phyloP scores from a whole-genome alignment of 192 early-diverging fungal genomes.

The Gryganskiella cystojenkinii region DNA sequence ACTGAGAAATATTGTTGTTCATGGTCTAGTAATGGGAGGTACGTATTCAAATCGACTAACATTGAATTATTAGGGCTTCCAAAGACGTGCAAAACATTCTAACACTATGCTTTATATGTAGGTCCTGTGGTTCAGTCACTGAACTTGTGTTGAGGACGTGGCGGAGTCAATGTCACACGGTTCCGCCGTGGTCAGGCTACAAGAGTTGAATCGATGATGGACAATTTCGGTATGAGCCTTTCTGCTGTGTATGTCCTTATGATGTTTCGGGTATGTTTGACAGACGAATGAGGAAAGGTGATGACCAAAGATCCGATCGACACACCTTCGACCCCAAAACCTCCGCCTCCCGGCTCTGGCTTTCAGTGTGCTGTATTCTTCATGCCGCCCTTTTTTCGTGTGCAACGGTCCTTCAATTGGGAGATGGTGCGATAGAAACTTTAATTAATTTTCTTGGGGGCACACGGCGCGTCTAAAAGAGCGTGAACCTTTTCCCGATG shows the following conservation, averaged over 20 bases:
- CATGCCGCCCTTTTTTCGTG: too few relatives aligned
- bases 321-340: too few relatives aligned
- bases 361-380: too few relatives aligned
- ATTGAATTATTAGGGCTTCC: neutral
- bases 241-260: slow-evolving; percentile 3
- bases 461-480: too few relatives aligned
- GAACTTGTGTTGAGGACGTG: slow-evolving; percentile 12
- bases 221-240: slow-evolving; percentile 11
- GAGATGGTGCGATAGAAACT: too few relatives aligned
- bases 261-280: slow-evolving; percentile 21
- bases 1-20: slow-evolving; percentile 7
- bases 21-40: slow-evolving; percentile 22
- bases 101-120: slow-evolving; percentile 11
- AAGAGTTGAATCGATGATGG: slow-evolving; percentile 8
- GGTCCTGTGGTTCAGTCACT: slow-evolving; percentile 17
- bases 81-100: slow-evolving; percentile 6
- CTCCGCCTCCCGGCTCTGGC: too few relatives aligned
- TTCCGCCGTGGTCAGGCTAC: slow-evolving; percentile 3
- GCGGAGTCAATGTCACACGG: slow-evolving; percentile 14
- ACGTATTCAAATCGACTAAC: slow-evolving; percentile 10
- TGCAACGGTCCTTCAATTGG: too few relatives aligned
- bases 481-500: too few relatives aligned
- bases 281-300: too few relatives aligned
- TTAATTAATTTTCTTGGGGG: too few relatives aligned
- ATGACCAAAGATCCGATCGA: too few relatives aligned